phyloP scores from a whole-genome alignment of 1,284 basidiomycete species.

The Sporisorium iseilematis-ciliati region DNA sequence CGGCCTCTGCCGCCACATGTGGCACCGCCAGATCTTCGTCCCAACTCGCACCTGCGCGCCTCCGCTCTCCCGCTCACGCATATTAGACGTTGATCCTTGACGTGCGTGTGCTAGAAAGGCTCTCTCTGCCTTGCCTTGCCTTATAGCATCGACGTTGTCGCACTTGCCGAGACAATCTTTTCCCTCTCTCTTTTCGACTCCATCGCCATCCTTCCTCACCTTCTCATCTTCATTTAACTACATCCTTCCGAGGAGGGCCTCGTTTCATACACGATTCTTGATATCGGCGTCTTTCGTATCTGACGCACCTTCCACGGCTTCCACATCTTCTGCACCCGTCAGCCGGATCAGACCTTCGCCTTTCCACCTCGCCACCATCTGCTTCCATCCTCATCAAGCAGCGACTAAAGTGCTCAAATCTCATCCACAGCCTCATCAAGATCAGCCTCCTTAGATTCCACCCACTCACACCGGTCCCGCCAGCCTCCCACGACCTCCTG shows the following conservation, averaged over 20 bases:
- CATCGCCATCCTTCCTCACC: too few species aligned
- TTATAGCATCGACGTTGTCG: not conserved
- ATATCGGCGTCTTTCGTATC: too few species aligned
- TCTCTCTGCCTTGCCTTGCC: not conserved
- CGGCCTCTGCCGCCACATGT: not conserved
- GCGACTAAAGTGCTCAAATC: not conserved
- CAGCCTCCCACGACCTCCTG: not conserved
- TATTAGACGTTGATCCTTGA: not conserved
- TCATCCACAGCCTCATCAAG: not conserved
- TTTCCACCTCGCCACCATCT: not conserved
- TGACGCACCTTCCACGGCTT: too few species aligned
- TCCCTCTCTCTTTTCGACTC: too few species aligned
- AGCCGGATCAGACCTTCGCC: too few species aligned
- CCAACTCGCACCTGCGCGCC: not conserved
- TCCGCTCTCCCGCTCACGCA: slow-evolving; percentile 3
- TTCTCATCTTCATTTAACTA: too few species aligned
- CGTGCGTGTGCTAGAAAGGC: not conserved
- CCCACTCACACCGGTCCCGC: not conserved
- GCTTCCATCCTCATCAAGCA: not conserved
- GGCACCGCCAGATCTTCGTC: slow-evolving; percentile 1
- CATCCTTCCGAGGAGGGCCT: too few species aligned
- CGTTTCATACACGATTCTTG: too few species aligned
- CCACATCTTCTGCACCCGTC: too few species aligned
- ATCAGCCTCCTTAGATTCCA: not conserved
- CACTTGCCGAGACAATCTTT: too few species aligned